Evolutionary conservation across 768 basidiomycete genomes (phyloP).

Genomic region (Pisolithus marmoratus): DNA sequence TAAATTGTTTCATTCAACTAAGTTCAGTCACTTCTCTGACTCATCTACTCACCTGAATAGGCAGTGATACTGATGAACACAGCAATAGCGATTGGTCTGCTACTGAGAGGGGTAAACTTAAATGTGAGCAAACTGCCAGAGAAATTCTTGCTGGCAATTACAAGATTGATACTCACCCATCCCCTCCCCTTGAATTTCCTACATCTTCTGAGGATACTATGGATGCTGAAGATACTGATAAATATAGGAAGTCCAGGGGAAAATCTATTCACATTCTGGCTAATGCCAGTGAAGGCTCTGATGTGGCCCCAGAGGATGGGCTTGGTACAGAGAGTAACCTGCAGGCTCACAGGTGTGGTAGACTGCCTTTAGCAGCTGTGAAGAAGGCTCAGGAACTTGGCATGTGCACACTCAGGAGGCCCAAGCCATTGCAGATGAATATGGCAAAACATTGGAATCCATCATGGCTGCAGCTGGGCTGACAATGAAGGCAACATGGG

Average conservation of each 20-base stretch:
- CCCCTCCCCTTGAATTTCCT: background rate
- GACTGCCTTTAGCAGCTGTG: background rate
- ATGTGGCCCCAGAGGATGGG: background rate
- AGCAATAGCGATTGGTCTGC: background rate
- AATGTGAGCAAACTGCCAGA: background rate
- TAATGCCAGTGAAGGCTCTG: background rate
- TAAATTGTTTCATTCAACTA: background rate
- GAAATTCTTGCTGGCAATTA: background rate
- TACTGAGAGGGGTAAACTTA: background rate
- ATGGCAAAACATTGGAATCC: background rate
- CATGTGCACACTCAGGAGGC: background rate
- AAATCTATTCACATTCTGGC: too few species aligned
- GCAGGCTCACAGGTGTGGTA: background rate
- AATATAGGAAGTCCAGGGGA: background rate
- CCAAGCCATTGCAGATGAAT: constrained; percentile 1
- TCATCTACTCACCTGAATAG: background rate
- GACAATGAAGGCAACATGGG: background rate
- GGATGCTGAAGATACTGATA: background rate
- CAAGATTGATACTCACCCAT: background rate
- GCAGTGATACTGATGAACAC: background rate
- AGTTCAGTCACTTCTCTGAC: background rate
- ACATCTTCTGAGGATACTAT: background rate
- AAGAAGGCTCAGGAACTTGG: background rate
- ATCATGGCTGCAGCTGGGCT: constrained; percentile 2
- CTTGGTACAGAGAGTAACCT: too few species aligned